Evolutionary conservation across 768 basidiomycete genomes (phyloP).

Genomic region (Lactifluus pinguis): DNA sequence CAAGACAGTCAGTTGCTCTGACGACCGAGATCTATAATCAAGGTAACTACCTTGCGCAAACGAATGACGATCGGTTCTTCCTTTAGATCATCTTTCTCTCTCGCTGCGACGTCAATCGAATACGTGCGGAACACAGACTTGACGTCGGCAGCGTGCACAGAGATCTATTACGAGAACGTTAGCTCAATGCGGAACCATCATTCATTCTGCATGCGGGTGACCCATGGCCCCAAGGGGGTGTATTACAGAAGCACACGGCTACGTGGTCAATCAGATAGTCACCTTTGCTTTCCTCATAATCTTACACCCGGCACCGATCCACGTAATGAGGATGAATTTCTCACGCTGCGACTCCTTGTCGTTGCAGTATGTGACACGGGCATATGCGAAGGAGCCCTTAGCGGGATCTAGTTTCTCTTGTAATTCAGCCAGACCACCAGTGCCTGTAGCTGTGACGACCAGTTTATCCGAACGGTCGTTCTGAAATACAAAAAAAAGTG

Average conservation of each 20-base stretch:
- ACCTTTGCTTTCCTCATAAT: constrained; percentile 92
- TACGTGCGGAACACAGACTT: constrained; percentile 68
- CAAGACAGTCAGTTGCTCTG: constrained; percentile 7
- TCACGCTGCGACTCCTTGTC: constrained; percentile 81
- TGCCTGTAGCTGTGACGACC: constrained; percentile 65
- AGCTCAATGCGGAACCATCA: constrained; percentile 12
- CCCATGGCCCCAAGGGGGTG: neutral
- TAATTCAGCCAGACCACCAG: constrained; percentile 73
- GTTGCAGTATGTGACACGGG: constrained; percentile 73
- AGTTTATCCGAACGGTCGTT: constrained; percentile 77
- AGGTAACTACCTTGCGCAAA: constrained; percentile 62
- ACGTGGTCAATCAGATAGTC: constrained; percentile 23
- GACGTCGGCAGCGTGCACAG: constrained; percentile 85
- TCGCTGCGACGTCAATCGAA: constrained; percentile 84
- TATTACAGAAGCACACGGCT: neutral
- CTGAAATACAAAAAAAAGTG: constrained; percentile 23
- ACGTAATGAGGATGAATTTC: constrained; percentile 81
- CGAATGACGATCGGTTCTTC: constrained; percentile 79
- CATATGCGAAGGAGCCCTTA: constrained; percentile 80
- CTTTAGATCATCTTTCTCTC: constrained; percentile 73
- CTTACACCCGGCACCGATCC: constrained; percentile 78
- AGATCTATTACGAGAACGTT: constrained; percentile 49
- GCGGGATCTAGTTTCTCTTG: constrained; percentile 57
- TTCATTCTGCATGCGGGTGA: neutral
- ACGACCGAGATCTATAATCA: constrained; percentile 20